Percentiles rank a stretch among this genome's conserved stretches.
Conservation (phyloP, 306 rosid species). For the Aeschynomene evenia region DNA sequence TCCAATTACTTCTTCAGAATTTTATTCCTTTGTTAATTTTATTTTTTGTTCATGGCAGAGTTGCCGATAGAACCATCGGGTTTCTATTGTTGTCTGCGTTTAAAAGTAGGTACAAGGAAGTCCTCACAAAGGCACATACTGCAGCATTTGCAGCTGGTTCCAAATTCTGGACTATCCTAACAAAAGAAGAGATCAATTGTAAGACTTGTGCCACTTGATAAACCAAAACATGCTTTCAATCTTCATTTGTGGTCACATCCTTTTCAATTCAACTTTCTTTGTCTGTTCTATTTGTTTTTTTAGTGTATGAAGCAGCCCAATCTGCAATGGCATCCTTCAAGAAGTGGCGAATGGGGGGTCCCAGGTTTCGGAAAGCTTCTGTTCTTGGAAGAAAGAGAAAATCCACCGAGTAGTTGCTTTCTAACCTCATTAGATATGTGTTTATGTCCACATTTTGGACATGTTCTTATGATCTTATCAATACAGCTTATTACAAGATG, state of each 20-base stretch:
- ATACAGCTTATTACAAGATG: conserved; percentile 9
- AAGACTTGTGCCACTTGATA: conserved; percentile 38
- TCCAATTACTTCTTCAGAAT: neutral
- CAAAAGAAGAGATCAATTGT: conserved; percentile 81
- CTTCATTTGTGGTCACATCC: conserved; percentile 6
- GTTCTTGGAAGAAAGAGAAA: conserved; percentile 84
- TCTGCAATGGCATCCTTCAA: conserved; percentile 87
- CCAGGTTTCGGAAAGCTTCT: conserved; percentile 83
- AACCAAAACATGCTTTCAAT: conserved; percentile 12
- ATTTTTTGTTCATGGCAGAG: conserved; percentile 50
- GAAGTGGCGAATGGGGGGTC: conserved; percentile 92
- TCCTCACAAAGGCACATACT: conserved; percentile 89
- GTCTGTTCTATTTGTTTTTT: conserved; percentile 20
- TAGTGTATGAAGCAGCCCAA: conserved; percentile 93
- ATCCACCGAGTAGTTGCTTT: conserved; percentile 45
- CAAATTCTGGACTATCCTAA: conserved; percentile 57
- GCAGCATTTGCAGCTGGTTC: conserved; percentile 69
- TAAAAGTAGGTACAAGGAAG: conserved; percentile 80
- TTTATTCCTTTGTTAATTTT: neutral
- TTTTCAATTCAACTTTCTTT: conserved; percentile 10
- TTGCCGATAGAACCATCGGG: conserved; percentile 76
- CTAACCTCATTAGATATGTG: conserved; percentile 20
- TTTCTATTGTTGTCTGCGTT: conserved; percentile 85
- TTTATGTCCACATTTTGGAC: conserved; percentile 8
- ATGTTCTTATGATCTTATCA: neutral